A percentile compares a stretch with the other conserved stretches of the same genome.
Evolutionary conservation across 2,329 filamentous ascomycete genomes (phyloP).

Genomic region (Dothidotthia symphoricarpi): DNA sequence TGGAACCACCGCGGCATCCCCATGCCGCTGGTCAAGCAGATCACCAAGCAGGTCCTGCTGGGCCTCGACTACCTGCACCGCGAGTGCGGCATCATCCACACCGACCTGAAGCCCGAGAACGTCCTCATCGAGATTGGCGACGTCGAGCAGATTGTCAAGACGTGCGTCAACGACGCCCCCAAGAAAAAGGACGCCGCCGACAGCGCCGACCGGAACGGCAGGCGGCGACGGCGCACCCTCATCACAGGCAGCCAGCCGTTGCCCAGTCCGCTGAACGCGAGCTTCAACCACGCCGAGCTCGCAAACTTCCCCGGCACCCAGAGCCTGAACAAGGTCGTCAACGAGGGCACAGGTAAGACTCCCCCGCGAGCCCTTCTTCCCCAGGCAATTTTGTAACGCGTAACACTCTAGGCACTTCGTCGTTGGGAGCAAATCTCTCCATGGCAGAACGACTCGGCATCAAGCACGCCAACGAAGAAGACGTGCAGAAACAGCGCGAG

Average conservation of each 20-base stretch:
- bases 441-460: constrained; percentile 60
- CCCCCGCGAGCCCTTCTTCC: constrained; percentile 43
- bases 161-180: constrained; percentile 80
- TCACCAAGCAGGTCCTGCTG: constrained; percentile 94
- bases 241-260: constrained; percentile 97
- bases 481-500: constrained; percentile 74
- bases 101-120: constrained; percentile 95
- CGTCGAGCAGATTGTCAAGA: constrained; percentile 97
- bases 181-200: constrained; percentile 71
- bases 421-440: constrained; percentile 49
- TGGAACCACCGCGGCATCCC: constrained; percentile 98
- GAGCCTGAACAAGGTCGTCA: constrained; percentile 81
- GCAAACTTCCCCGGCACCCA: constrained; percentile 58
- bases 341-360: constrained; percentile 64
- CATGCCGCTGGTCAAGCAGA: constrained; percentile 95
- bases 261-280: constrained; percentile 89
- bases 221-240: constrained; percentile 83
- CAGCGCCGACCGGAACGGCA: constrained; percentile 88
- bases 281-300: constrained; percentile 77
- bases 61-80: constrained; percentile 95
- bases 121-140: constrained; percentile 98
- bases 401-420: constrained; percentile 53
- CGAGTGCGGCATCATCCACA: constrained; percentile 98
- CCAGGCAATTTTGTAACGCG: constrained; percentile 53
- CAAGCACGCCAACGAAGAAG: constrained; percentile 53